Evolutionary conservation across 1,284 basidiomycete species (phyloP).

Genomic region (Neolentinus lepideus): DNA sequence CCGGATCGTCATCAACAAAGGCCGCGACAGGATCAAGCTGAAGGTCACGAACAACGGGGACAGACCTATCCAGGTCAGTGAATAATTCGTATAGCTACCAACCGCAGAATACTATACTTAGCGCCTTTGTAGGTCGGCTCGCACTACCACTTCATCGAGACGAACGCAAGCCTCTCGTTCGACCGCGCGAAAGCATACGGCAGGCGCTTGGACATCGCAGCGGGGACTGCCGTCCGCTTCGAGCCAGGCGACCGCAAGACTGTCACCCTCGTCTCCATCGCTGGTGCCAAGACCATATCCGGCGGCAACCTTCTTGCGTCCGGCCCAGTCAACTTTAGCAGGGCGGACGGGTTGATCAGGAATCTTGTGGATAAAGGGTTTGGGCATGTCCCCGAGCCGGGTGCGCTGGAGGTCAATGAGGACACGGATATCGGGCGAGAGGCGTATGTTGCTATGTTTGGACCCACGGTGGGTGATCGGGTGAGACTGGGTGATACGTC

Average conservation of each 20-base stretch:
- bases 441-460: constrained; percentile 87
- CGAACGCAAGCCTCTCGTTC: constrained; percentile 78
- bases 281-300: constrained; percentile 63
- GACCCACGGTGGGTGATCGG: constrained; percentile 89
- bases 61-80: constrained; percentile 80
- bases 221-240: constrained; percentile 94
- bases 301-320: constrained; percentile 80
- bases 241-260: constrained; percentile 91
- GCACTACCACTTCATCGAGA: constrained; percentile 92
- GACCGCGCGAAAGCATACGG: constrained; percentile 80
- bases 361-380: constrained; percentile 49
- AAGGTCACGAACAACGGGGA: constrained; percentile 91
- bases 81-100: background rate
- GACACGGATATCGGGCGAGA: constrained; percentile 55
- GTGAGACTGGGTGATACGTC: constrained; percentile 86
- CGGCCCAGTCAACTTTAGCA: constrained; percentile 38
- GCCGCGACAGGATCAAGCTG: constrained; percentile 63
- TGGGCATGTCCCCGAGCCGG: constrained; percentile 54
- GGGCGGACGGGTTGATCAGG: constrained; percentile 40
- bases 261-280: constrained; percentile 78
- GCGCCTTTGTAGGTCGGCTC: constrained; percentile 55
- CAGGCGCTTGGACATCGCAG: constrained; percentile 85
- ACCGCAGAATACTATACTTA: background rate
- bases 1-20: constrained; percentile 71
- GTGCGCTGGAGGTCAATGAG: constrained; percentile 35